Percentiles rank a stretch among this genome's conserved stretches.
phyloP scores from a whole-genome alignment of 768 basidiomycete genomes.

The Calvatia gigantea region DNA sequence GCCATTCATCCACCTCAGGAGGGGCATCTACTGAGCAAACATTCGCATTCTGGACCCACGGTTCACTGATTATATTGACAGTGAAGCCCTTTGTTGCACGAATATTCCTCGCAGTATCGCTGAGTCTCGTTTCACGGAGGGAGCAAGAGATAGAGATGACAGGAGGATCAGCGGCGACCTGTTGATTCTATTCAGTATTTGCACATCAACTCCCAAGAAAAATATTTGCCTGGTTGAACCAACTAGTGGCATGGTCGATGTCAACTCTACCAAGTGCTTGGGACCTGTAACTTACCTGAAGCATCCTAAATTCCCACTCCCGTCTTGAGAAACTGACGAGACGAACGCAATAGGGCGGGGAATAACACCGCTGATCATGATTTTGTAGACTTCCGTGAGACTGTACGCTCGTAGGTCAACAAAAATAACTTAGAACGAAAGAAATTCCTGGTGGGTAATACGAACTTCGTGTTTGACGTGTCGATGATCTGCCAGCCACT shows the following conservation, averaged over 20 bases:
- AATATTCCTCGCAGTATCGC: constrained; percentile 69
- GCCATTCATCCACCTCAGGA: constrained; percentile 54
- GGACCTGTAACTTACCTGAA: constrained; percentile 49
- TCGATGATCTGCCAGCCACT: constrained; percentile 36
- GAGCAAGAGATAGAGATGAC: constrained; percentile 51
- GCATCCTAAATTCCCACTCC: constrained; percentile 56
- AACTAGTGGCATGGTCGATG: no score
- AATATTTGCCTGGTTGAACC: constrained; percentile 37
- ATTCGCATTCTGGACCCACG: constrained; percentile 59
- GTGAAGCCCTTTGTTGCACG: constrained; percentile 62
- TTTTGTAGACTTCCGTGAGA: constrained; percentile 35
- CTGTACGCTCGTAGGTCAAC: no score
- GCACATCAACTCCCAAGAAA: no score
- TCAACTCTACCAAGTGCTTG: no score
- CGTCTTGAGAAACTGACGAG: constrained; percentile 50
- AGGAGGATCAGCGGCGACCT: constrained; percentile 59
- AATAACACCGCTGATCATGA: constrained; percentile 51
- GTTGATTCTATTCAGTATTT: not conserved
- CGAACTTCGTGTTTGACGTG: constrained; percentile 25
- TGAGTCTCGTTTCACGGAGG: constrained; percentile 24
- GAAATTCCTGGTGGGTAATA: not conserved
- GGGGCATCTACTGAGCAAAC: constrained; percentile 48
- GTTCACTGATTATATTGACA: constrained; percentile 72
- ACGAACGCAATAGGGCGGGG: constrained; percentile 73
- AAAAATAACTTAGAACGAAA: not conserved